phyloP scores from a whole-genome alignment of 148 eudicot genomes.

The Gaultheria prostrata region DNA sequence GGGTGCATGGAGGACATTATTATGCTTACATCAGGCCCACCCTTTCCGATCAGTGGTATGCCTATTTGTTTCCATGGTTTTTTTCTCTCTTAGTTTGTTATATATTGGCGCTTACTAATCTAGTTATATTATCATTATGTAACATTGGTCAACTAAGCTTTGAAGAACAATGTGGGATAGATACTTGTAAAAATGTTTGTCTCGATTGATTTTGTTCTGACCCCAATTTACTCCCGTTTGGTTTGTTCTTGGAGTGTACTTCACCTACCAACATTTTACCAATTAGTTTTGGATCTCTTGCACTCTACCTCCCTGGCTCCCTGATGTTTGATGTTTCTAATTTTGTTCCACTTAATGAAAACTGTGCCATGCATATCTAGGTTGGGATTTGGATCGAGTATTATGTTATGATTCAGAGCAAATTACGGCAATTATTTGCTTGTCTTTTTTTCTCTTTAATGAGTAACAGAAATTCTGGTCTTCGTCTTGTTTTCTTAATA shows the following conservation, averaged over 20 bases:
- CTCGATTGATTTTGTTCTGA: neutral
- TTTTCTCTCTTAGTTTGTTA: neutral
- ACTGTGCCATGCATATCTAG: neutral
- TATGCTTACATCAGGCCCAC: conserved; percentile 93
- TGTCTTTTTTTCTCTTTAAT: too few relatives aligned
- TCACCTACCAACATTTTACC: neutral
- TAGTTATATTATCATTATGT: neutral
- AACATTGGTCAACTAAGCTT: neutral
- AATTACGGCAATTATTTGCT: too few relatives aligned
- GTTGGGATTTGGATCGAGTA: neutral
- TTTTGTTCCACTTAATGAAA: neutral
- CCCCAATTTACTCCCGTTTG: neutral
- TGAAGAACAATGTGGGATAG: neutral
- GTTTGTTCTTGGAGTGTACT: neutral
- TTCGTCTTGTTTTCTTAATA: too few relatives aligned
- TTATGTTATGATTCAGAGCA: too few relatives aligned
- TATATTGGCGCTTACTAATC: neutral
- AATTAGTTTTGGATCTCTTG: neutral
- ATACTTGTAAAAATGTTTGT: neutral
- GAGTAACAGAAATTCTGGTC: too few relatives aligned
- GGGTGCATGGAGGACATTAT: conserved; percentile 92
- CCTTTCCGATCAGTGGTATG: conserved; percentile 84
- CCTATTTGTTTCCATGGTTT: neutral
- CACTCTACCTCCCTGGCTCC: neutral
- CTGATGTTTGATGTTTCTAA: neutral